Base-by-base conservation (phyloP, 805 yeast genomes). In the Diddensiella transvaalensis region DNA sequence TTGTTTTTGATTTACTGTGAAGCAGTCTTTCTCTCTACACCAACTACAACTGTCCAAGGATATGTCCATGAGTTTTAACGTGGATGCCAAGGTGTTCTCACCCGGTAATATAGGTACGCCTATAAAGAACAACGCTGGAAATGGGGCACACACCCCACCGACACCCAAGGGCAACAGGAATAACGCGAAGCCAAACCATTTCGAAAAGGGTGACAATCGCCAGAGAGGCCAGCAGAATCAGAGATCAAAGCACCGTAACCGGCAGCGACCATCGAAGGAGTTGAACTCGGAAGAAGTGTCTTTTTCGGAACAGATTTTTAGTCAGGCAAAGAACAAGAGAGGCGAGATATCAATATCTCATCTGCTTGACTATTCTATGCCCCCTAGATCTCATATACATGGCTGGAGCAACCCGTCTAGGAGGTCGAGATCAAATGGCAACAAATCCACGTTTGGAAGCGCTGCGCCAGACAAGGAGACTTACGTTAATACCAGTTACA, bases 401-500 rank as follows among this genome's bases (percentile, higher is more conserved):
- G 51, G 45, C 37, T 36, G 41, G 6, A 39, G 22, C 22, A 37
- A 37, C 17, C 29, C 21, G n/a, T 15, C 42, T 23, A 19, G 37
- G 36, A 11, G 41, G 3, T 26, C 30, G 26, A 24, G 10, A 3
- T 8, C 8, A 26, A 8, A 8, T 13, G 13, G 11, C 13, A 30
- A 10, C 23, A 32, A n/a, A 18, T 30, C 13, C 23, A 15, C 19
- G n/a, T 23, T 26, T 24, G 50, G 50, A 3, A n/a, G 22, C 17
- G 48, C 15, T 11, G 38, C 51, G 2, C 49, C 42, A 19, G 69
- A 64, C 43, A 60, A 64, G 45, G 55, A 54, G 22, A 54, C 60
- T 10, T 69, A 63, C 45, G 83, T 88, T 50, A 93, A 91, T 62
- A 91, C 89, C 18, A 84, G 85, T 62, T 90, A 84, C 62, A 79